Percentiles rank a stretch among this genome's conserved stretches.
Evolutionary conservation across 2,329 filamentous ascomycete genomes (phyloP).

Genomic region (Penicillium sp.): DNA sequence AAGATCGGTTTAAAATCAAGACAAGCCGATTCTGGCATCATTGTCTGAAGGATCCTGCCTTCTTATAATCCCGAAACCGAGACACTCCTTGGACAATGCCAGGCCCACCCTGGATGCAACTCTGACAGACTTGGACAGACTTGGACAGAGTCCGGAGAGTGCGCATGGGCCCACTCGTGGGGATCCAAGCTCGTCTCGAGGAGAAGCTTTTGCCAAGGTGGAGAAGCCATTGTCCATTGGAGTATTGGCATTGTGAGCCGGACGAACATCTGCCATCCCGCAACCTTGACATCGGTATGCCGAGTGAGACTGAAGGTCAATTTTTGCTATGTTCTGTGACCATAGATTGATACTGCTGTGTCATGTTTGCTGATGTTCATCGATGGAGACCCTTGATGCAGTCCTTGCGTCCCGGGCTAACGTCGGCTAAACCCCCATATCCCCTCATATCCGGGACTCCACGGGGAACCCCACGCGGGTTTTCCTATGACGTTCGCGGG

Average conservation of each 20-base stretch:
- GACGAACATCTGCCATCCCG: not conserved
- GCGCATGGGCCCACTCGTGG: conserved; percentile 11
- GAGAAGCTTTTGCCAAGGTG: not conserved
- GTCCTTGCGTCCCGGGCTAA: conserved; percentile 3
- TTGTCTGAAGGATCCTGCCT: too few species aligned
- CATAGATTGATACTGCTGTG: not conserved
- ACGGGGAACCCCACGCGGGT: not conserved
- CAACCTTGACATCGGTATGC: not conserved
- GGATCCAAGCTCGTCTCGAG: conserved; percentile 1
- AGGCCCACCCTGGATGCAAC: conserved; percentile 1
- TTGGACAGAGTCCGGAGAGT: not conserved
- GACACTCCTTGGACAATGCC: not conserved
- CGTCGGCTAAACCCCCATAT: conserved; percentile 15
- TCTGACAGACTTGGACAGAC: conserved; percentile 1
- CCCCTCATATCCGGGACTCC: not conserved
- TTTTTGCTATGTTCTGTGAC: not conserved
- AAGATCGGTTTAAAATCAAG: not conserved
- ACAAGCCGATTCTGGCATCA: not conserved
- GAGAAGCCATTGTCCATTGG: not conserved
- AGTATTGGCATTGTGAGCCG: conserved; percentile 2
- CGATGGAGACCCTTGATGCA: not conserved
- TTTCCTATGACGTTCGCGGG: not conserved
- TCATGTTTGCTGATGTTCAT: not conserved
- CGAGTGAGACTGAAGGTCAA: not conserved
- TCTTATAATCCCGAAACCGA: not conserved